Evolutionary conservation across 2,329 filamentous ascomycete genomes (phyloP).

Genomic region (Epichloe sibirici): DNA sequence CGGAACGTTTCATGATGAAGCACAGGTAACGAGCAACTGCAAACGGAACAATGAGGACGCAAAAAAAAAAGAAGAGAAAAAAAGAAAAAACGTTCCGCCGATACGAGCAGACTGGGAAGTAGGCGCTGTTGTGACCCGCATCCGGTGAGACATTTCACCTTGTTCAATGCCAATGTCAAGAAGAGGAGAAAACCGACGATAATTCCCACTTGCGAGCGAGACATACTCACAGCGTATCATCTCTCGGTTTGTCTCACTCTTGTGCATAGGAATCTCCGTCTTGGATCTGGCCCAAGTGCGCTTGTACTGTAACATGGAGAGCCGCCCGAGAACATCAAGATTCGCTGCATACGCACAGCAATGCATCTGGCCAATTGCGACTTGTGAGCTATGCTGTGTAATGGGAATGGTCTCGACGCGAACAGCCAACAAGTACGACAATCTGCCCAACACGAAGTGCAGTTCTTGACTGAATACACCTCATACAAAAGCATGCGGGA

Average conservation of each 20-base stretch:
- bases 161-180: background rate
- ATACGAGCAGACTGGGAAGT: background rate
- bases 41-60: background rate
- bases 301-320: background rate
- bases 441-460: background rate
- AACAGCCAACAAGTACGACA: background rate
- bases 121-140: slow-evolving; percentile 1
- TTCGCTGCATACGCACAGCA: background rate
- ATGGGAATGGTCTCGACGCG: background rate
- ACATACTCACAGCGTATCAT: background rate
- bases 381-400: background rate
- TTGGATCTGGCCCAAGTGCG: background rate
- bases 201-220: background rate
- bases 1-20: background rate
- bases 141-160: background rate
- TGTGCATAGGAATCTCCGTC: background rate
- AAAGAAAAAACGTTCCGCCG: background rate
- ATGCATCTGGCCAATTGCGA: background rate
- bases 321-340: background rate
- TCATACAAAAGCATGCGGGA: background rate
- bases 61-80: background rate
- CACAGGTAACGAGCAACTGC: background rate
- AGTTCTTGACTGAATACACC: background rate
- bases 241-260: background rate
- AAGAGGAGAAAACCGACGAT: background rate